Percentiles rank a stretch among this genome's conserved stretches.
Conservation (phyloP, 306 rosid genomes). For the Pueraria montana region DNA sequence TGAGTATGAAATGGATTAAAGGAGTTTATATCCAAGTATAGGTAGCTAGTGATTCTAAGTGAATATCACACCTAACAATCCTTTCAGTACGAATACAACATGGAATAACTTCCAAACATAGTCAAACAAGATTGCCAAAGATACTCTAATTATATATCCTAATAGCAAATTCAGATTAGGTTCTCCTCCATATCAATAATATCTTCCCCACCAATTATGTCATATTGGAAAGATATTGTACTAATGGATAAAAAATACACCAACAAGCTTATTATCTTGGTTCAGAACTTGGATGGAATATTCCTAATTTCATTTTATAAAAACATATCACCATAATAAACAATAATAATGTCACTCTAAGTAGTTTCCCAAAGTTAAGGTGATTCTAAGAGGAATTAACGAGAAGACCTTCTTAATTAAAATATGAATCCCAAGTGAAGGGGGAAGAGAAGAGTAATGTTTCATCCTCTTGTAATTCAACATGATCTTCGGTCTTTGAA, state of each 20-base stretch:
- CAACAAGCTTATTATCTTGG: not conserved
- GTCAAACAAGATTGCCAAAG: slow-evolving; percentile 22
- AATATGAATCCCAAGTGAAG: not conserved
- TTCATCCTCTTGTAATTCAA: slow-evolving; percentile 27
- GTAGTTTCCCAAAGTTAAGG: not conserved
- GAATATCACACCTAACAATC: slow-evolving; percentile 19
- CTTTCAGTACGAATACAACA: slow-evolving; percentile 17
- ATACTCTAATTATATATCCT: slow-evolving; percentile 10
- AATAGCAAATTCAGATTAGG: slow-evolving; percentile 12
- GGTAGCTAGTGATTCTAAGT: not conserved
- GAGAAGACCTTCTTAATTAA: not conserved
- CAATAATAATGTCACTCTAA: slow-evolving; percentile 6
- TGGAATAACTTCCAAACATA: slow-evolving; percentile 1
- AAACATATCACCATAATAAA: slow-evolving; percentile 5
- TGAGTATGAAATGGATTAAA: slow-evolving; percentile 6
- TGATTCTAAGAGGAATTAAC: not conserved
- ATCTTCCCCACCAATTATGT: slow-evolving; percentile 17
- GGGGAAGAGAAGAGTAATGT: not conserved
- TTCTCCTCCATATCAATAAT: not conserved
- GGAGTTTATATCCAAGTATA: slow-evolving; percentile 5
- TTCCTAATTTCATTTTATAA: slow-evolving; percentile 9
- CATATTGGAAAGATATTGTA: not conserved
- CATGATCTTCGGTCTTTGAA: not conserved
- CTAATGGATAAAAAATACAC: slow-evolving; percentile 29
- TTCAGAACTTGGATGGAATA: slow-evolving; percentile 20